Evolutionary conservation across 2,329 filamentous ascomycete genomes (phyloP).

Genomic region (Dactylellina cionopaga): DNA sequence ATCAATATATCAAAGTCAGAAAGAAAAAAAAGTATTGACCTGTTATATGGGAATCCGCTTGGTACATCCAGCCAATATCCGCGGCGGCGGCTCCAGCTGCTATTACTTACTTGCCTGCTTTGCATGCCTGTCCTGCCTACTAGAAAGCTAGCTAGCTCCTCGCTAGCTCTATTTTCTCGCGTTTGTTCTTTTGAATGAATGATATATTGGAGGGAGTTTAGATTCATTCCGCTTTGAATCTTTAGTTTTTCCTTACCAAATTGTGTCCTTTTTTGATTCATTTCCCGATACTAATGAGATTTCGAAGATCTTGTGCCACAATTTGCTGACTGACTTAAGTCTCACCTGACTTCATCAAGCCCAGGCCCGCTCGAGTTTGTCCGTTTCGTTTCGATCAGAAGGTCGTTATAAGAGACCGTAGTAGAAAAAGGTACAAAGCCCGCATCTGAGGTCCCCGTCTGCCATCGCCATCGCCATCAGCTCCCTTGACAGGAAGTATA

Average conservation of each 20-base stretch:
- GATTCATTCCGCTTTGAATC: slow-evolving; percentile 46
- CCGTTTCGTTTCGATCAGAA: slow-evolving; percentile 39
- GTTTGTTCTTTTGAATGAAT: slow-evolving; percentile 32
- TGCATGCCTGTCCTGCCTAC: too few species aligned
- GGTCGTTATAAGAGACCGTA: slow-evolving; percentile 37
- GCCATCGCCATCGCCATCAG: slow-evolving; percentile 17
- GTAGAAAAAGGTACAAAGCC: slow-evolving; percentile 43
- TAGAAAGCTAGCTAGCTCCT: slow-evolving; percentile 26
- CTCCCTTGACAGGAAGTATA: slow-evolving; percentile 29
- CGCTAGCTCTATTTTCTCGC: slow-evolving; percentile 34
- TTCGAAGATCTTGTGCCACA: slow-evolving; percentile 44
- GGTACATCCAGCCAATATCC: slow-evolving; percentile 38
- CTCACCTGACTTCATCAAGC: slow-evolving; percentile 38
- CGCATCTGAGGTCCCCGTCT: too few species aligned
- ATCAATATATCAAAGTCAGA: slow-evolving; percentile 51
- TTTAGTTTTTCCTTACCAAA: slow-evolving; percentile 34
- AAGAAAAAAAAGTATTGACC: slow-evolving; percentile 33
- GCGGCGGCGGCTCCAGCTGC: slow-evolving; percentile 27
- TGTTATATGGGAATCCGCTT: slow-evolving; percentile 42
- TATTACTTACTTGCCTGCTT: slow-evolving; percentile 9
- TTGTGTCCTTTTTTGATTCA: slow-evolving; percentile 46
- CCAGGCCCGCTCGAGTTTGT: slow-evolving; percentile 46
- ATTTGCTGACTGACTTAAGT: slow-evolving; percentile 49
- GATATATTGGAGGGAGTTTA: slow-evolving; percentile 40
- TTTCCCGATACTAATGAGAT: slow-evolving; percentile 51